phyloP scores from a whole-genome alignment of 1,284 basidiomycete species.

The Sphagnurus paluster region DNA sequence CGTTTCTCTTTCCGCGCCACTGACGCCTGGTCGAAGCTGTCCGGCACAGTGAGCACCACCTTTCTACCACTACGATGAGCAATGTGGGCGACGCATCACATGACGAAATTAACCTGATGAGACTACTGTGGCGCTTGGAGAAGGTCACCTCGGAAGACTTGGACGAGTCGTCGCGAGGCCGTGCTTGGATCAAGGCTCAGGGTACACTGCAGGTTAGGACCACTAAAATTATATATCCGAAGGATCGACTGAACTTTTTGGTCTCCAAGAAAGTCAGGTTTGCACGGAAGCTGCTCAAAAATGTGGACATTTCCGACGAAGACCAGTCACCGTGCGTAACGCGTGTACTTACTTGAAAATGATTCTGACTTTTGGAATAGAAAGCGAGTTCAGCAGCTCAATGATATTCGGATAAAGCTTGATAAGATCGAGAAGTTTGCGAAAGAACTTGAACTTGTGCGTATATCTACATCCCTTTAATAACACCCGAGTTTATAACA shows the following conservation, averaged over 20 bases:
- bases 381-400: constrained; percentile 38
- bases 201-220: constrained; percentile 54
- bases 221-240: not conserved
- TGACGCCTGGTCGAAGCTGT: not conserved
- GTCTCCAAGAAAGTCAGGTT: constrained; percentile 58
- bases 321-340: constrained; percentile 45
- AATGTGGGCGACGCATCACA: constrained; percentile 33
- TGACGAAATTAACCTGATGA: constrained; percentile 67
- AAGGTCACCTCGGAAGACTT: constrained; percentile 49
- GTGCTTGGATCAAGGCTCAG: constrained; percentile 58
- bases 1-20: not conserved
- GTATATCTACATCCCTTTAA: not conserved
- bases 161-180: constrained; percentile 35
- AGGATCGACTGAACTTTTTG: constrained; percentile 1
- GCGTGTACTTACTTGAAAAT: not conserved
- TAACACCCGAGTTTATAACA: not conserved
- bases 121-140: constrained; percentile 63
- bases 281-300: constrained; percentile 57
- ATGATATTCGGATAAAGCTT: constrained; percentile 48
- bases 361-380: constrained; percentile 26
- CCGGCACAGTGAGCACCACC: not conserved
- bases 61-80: constrained; percentile 8
- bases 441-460: constrained; percentile 43
- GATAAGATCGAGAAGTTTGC: constrained; percentile 54
- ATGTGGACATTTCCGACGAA: constrained; percentile 50